phyloP scores from a whole-genome alignment of 1,284 basidiomycete species.

The Malassezia yamatoensis region DNA sequence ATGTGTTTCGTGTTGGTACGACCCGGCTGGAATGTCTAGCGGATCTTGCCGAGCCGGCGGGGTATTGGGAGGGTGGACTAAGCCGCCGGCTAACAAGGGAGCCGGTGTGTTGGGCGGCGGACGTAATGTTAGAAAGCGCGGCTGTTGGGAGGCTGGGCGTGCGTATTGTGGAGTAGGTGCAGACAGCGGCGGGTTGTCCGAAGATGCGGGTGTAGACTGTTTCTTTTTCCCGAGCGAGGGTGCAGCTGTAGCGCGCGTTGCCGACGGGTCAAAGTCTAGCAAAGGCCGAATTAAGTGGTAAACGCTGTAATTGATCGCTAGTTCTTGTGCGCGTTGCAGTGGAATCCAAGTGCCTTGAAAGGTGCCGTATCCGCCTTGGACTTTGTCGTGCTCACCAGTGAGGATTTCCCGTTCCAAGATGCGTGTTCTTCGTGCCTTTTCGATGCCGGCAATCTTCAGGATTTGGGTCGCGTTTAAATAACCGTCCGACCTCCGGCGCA shows the following conservation, averaged over 20 bases:
- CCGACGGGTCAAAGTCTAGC: constrained; percentile 42
- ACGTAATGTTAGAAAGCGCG: constrained; percentile 33
- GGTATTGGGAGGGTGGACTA: constrained; percentile 17
- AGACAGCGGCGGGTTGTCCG: not conserved
- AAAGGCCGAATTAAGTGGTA: constrained; percentile 44
- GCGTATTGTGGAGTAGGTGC: not conserved
- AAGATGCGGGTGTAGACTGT: not conserved
- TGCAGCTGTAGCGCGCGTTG: constrained; percentile 31
- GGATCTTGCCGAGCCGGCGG: not conserved
- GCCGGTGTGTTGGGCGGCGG: constrained; percentile 19
- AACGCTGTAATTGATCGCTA: constrained; percentile 42
- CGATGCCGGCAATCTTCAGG: constrained; percentile 93
- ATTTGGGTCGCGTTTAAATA: constrained; percentile 95
- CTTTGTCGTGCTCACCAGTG: constrained; percentile 92
- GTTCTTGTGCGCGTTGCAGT: constrained; percentile 39
- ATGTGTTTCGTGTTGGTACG: constrained; percentile 25
- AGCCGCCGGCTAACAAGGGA: constrained; percentile 24
- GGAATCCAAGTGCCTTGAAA: constrained; percentile 91
- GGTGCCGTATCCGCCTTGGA: constrained; percentile 97
- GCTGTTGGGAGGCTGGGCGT: constrained; percentile 3
- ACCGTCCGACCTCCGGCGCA: constrained; percentile 86
- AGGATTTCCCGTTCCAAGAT: constrained; percentile 96
- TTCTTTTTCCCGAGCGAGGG: not conserved
- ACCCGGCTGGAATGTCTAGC: constrained; percentile 32
- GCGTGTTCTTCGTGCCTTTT: constrained; percentile 91